Percentiles rank a stretch among this genome's conserved stretches.
These are phyloP conservation scores for Croton setiger DNA, from an alignment of 441 rosid species.

Conservation along the genomic window DNA sequence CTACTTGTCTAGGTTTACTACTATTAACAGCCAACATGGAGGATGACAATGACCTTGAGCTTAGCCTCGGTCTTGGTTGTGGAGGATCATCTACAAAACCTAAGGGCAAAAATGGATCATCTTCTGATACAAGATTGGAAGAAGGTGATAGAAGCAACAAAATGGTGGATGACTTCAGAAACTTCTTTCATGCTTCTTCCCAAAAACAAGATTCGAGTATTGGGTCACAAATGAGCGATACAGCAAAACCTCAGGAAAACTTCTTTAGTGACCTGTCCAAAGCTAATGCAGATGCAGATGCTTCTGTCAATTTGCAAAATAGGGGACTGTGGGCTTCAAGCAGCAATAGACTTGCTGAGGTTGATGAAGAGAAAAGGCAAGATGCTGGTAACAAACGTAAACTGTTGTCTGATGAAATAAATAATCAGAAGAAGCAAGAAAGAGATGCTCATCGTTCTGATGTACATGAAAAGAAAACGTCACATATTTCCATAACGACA, in stretches of 20 bases:
- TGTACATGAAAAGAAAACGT: slow-evolving; percentile 56
- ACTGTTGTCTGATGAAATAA: slow-evolving; percentile 56
- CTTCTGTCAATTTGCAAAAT: slow-evolving; percentile 43
- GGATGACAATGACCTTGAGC: slow-evolving; percentile 87
- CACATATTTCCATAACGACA: slow-evolving; percentile 65
- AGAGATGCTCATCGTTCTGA: slow-evolving; percentile 51
- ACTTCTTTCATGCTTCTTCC: slow-evolving; percentile 51
- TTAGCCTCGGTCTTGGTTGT: slow-evolving; percentile 84
- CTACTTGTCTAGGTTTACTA: slow-evolving; percentile 11
- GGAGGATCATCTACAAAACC: slow-evolving; percentile 71
- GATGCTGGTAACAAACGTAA: slow-evolving; percentile 62
- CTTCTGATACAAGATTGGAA: slow-evolving; percentile 47
- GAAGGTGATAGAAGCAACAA: slow-evolving; percentile 68
- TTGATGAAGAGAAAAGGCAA: slow-evolving; percentile 49
- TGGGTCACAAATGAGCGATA: slow-evolving; percentile 63
- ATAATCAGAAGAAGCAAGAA: slow-evolving; percentile 53
- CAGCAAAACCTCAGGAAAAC: slow-evolving; percentile 63
- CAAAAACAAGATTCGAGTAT: slow-evolving; percentile 52
- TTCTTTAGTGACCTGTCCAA: slow-evolving; percentile 79
- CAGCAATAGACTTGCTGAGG: slow-evolving; percentile 35
- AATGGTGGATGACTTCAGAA: slow-evolving; percentile 62
- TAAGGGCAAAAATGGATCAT: slow-evolving; percentile 53
- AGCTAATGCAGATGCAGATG: slow-evolving; percentile 44
- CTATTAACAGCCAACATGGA: slow-evolving; percentile 45
- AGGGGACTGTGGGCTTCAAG: slow-evolving; percentile 51